Base-by-base conservation (phyloP, 768 basidiomycete species). In the Albatrellus ellisii region DNA sequence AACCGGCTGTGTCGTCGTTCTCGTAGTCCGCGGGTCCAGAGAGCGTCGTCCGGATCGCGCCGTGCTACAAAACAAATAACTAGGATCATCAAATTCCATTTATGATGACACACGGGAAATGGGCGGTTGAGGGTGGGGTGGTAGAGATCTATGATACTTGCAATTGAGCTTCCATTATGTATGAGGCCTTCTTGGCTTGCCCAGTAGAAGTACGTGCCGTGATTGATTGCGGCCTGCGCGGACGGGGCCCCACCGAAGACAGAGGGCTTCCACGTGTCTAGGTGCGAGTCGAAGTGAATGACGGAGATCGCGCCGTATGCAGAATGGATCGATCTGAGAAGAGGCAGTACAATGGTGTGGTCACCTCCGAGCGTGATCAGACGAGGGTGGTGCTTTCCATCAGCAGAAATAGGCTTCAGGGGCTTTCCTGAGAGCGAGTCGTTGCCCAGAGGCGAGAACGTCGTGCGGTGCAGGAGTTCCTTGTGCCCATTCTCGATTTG, bases 201-300 rank as follows among this genome's bases (percentile, higher is more conserved):
- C 72, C 83, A 83, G 62, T 86, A 90, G 60, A 91, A 91, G 64
- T 89, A 90, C 2, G 84, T 87, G 10, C 87, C 88, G 46, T 91
- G 88, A 46, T 84, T 89, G 48, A 91, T 77, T 17, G 77, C 75
- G 0, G 79, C 81, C 44, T 78, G 77, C 1, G 69, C 66, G 21
- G 78, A 78, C 3, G 79, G 80, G 3, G 81, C 75, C 8, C 79
- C 79, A 18, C 82, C 82, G 53, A 83, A 83, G 8, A 81, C 75
- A 25, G 71, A 64, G 4, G 80, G 79, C 52, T 78, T 80, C 81
- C 80, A 83, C 9, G 79, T 83, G 53, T 83, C 79, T 26, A 87
- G 69, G 59, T 89, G 84, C 25, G 82, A 80, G 57, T 90, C 88
- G 54, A 90, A 88, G 59, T 90, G 88, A 39, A 89, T 85, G 37